Evolutionary conservation across 2,329 filamentous ascomycete genomes (phyloP), one percentile per base, ranked within the genome.

Genomic region (Monilinia fructicola): DNA sequence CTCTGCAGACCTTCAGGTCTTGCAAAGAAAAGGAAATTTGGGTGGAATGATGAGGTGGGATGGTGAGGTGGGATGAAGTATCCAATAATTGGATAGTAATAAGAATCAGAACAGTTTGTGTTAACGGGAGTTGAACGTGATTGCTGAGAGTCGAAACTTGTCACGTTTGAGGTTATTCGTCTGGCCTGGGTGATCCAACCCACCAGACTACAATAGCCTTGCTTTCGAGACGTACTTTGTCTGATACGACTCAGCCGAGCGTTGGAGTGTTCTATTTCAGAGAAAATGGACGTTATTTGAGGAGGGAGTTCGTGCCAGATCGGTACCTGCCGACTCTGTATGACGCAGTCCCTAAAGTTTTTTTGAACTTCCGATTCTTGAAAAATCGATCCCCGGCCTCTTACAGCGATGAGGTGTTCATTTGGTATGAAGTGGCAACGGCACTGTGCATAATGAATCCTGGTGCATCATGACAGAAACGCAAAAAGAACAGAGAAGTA

Each of bases 121-220:
- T 42, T 21, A 52, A 35, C 31, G 35, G 21, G n/a, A 46, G 26
- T 42, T 48, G 31, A 66, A 21, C n/a, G 46, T 5, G 42, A 31
- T 48, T 35, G 16, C 40, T 6, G 40, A 35, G 52, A 40, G 50
- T 46, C 23, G 58, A 66, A 63, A 66, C 65, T 42, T 26, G 44
- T 53, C 38, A 63, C 58, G 65, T 66, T 66, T 64, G 65, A 66
- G 44, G 55, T 54, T 10, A 42, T 52, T 50, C 31, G 50, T 52
- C 28, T 54, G 44, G 18, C n/a, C 52, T 40, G 21, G 53, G 48
- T 46, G 14, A 40, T 31, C 55, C 28, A n/a, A 60, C 9, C 38
- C 28, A 52, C 40, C 48, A 66, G 56, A 54, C 52, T 48, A 53
- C 42, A 26, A 48, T 28, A 35, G 48, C 59, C 40, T 48, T 61